Base-by-base conservation (phyloP, 208 protist species). In the Acanthamoeba triangularis region DNA sequence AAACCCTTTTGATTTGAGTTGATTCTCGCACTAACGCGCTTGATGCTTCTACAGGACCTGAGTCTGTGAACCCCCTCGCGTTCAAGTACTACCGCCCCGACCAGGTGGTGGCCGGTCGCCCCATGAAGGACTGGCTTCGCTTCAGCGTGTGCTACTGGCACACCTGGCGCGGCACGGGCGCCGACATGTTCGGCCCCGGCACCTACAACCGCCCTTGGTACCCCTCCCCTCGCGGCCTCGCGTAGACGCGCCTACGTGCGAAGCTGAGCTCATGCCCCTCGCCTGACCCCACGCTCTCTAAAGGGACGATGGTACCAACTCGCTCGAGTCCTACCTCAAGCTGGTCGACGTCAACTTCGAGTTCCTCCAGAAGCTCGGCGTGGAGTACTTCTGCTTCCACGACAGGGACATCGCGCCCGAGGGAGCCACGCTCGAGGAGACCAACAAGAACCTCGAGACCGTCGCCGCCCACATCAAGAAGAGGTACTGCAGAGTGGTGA, bases 331-430 rank as follows among this genome's bases (percentile, higher is more conserved):
- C 28, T 69, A 69, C 37, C 35, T 93, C 44, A 95, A 52, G 87
- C 28, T 84, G 25, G 74, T 87, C 4, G 47, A 76, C 54, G 95
- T 96, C 65, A 72, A 84, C 52, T 95, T 96, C 14, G 95, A 96
- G 69, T 96, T 96, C 88, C 61, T 90, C 33, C 28, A 85, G 78
- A 93, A 93, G 95, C 82, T 96, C 59, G 95, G 95, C 37, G 95
- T 96, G n/a, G 87, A 96, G 74, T 96, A 96, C 94, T 96, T 90
- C 44, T 69, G 82, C 65, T 96, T 96, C 95, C 95, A 96, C 90
- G 95, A 96, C 72, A 59, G 87, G 61, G 95, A 96, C 95, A 96
- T 96, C 49, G 95, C 95, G 52, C 95, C 95, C 25, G 90, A 95
- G 85, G 95, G 95, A 28, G 65, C 56, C 37, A 96, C 76, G 30